Percentiles rank a stretch among this genome's conserved stretches.
These are phyloP conservation scores for Hibiscus tridactylites DNA, from an alignment of 345 rosid species.

Conservation along the genomic window DNA sequence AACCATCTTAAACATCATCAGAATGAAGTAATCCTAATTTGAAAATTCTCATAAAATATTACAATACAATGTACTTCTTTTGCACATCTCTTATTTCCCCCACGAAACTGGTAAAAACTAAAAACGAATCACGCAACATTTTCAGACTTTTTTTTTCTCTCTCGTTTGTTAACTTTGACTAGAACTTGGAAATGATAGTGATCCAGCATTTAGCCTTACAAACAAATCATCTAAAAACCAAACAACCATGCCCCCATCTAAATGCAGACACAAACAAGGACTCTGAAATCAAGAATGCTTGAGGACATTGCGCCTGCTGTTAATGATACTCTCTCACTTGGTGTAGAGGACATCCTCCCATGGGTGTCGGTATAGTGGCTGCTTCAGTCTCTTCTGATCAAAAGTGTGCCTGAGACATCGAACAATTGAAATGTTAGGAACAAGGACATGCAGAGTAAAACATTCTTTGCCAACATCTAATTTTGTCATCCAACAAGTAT, in stretches of 20 bases:
- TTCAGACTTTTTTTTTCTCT: background rate
- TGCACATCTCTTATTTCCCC: constrained; percentile 7
- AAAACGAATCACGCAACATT: background rate
- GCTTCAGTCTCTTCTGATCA: constrained; percentile 95
- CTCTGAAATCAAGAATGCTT: background rate
- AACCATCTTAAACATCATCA: background rate
- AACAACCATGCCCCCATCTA: constrained; percentile 1
- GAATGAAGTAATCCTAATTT: background rate
- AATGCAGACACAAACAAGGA: constrained; percentile 9
- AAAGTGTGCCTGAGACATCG: constrained; percentile 64
- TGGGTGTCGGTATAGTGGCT: constrained; percentile 90
- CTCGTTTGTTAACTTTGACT: constrained; percentile 1
- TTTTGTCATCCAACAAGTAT: background rate
- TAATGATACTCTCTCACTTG: constrained; percentile 36
- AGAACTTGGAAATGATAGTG: constrained; percentile 16
- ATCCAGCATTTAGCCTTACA: constrained; percentile 7
- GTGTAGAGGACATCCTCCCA: constrained; percentile 99
- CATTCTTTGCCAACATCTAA: background rate
- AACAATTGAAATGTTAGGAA: background rate
- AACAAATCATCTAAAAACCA: constrained; percentile 21
- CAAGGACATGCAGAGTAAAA: background rate
- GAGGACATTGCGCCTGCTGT: constrained; percentile 8
- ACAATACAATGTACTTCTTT: background rate
- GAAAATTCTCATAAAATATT: background rate
- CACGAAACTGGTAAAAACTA: background rate